Conservation (phyloP, 2,329 filamentous ascomycete genomes). For the Epicoccum sorghinum region DNA sequence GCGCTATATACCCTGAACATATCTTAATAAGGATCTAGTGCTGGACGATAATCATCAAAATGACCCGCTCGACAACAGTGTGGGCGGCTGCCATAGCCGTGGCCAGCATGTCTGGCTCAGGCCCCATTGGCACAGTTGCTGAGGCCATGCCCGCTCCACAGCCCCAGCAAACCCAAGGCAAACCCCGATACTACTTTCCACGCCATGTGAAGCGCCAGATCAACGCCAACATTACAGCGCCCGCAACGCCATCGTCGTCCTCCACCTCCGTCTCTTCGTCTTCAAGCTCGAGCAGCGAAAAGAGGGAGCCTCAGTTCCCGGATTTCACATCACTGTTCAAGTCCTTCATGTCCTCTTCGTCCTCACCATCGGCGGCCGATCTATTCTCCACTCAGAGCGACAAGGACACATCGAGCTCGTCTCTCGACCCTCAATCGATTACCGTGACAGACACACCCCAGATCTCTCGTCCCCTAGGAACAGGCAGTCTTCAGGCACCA, state of each 20-base stretch:
- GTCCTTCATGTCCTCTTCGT: slow-evolving; percentile 30
- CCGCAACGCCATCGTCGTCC: slow-evolving; percentile 31
- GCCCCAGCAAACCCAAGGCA: slow-evolving; percentile 41
- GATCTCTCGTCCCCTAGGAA: slow-evolving; percentile 5
- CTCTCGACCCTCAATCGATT: slow-evolving; percentile 17
- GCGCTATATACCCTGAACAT: slow-evolving; percentile 28
- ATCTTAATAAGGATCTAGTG: slow-evolving; percentile 35
- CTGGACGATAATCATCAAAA: slow-evolving; percentile 45
- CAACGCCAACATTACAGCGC: slow-evolving; percentile 42
- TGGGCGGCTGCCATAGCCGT: slow-evolving; percentile 55
- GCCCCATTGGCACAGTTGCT: slow-evolving; percentile 53
- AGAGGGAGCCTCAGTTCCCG: slow-evolving; percentile 26
- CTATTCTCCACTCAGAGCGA: slow-evolving; percentile 20
- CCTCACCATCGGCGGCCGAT: slow-evolving; percentile 17
- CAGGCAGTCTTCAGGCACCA: slow-evolving; percentile 9
- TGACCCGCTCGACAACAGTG: slow-evolving; percentile 53
- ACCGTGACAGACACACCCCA: slow-evolving; percentile 27
- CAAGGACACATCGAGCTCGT: slow-evolving; percentile 18
- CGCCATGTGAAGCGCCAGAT: slow-evolving; percentile 54
- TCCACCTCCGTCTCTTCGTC: slow-evolving; percentile 14
- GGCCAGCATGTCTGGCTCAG: slow-evolving; percentile 48
- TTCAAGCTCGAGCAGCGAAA: slow-evolving; percentile 32
- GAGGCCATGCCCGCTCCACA: slow-evolving; percentile 56
- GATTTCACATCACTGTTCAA: slow-evolving; percentile 38
- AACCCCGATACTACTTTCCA: slow-evolving; percentile 56